A percentile compares a stretch with the other conserved stretches of the same genome.
These are phyloP conservation scores for Starmerella geochares DNA, from an alignment of 805 yeast species.

Conservation along the genomic window DNA sequence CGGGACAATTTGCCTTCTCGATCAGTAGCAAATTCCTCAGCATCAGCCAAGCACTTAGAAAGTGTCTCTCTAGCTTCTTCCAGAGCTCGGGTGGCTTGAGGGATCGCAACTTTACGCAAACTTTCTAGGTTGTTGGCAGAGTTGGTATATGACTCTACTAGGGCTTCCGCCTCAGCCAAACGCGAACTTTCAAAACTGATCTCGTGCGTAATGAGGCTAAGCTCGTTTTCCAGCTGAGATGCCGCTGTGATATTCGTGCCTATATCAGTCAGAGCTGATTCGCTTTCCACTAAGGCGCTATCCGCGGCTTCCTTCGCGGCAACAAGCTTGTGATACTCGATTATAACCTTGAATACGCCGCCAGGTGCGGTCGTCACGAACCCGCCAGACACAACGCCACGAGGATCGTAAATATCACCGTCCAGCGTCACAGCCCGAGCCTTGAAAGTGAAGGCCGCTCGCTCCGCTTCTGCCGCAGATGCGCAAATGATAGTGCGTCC, in stretches of 20 bases:
- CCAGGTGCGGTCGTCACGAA: conserved; percentile 1
- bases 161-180: not conserved
- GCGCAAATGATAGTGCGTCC: conserved; percentile 82
- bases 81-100: conserved; percentile 25
- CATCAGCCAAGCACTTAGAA: conserved; percentile 54
- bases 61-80: conserved; percentile 35
- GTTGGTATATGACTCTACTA: not conserved
- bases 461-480: conserved; percentile 79
- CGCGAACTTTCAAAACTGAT: not conserved
- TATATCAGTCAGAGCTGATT: not conserved
- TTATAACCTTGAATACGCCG: conserved; percentile 10
- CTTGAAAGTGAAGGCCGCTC: conserved; percentile 43
- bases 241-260: conserved; percentile 7
- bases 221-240: conserved; percentile 15
- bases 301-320: not conserved
- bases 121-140: not conserved
- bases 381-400: conserved; percentile 80
- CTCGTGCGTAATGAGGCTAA: conserved; percentile 14
- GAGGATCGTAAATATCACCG: conserved; percentile 93
- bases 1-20: conserved; percentile 71
- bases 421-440: conserved; percentile 84
- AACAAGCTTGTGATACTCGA: conserved; percentile 9
- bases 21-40: conserved; percentile 67
- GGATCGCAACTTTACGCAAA: not conserved
- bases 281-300: not conserved